Evolutionary conservation across 768 basidiomycete species (phyloP), one percentile per base, ranked within the genome.

Genomic region (Trametes coccinea): DNA sequence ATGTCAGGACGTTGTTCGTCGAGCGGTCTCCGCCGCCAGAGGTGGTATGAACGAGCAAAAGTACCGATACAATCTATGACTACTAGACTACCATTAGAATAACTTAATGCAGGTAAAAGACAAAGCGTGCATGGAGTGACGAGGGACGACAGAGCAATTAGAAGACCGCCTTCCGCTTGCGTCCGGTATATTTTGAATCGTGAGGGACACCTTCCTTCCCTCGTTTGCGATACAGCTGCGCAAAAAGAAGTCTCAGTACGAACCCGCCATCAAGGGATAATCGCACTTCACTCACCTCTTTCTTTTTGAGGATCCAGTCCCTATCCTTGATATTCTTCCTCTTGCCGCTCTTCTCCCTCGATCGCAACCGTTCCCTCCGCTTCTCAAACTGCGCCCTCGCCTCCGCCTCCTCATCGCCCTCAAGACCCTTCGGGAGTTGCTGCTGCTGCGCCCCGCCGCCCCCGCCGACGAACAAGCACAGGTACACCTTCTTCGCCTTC

Each of bases 241-340:
- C 37, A 53, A 39, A 22, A 41, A 67, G 53, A 41, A 46, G 10
- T 16, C 43, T 45, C 4, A 49, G 50, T n/a, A 33, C 30, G 10
- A 5, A 13, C 3, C 27, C 29, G 7, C 8, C 4, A n/a, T 29
- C 27, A 5, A 31, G 50, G 10, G 34, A n/a, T 3, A 52, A 30
- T 33, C n/a, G 51, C 56, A 39, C 22, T 59, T 7, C 6, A 69
- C 81, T 57, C 63, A 90, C 94, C 82, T 96, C 92, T 83, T 99
- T 99, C 80, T 99, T 99, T 77, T 87, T 90, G 69, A 97, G 71
- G 62, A 98, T 94, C 95, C 95, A 99, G 63, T 96, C 92, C 71
- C 80, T 87, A 70, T 88, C 87, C 70, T 91, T 93, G 37, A 87
- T 68, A 47, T 67, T 76, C 72, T 88, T 93, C 66, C 89, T 81